phyloP scores from a whole-genome alignment of 192 early-diverging fungal species.

The Coemansia sp. region DNA sequence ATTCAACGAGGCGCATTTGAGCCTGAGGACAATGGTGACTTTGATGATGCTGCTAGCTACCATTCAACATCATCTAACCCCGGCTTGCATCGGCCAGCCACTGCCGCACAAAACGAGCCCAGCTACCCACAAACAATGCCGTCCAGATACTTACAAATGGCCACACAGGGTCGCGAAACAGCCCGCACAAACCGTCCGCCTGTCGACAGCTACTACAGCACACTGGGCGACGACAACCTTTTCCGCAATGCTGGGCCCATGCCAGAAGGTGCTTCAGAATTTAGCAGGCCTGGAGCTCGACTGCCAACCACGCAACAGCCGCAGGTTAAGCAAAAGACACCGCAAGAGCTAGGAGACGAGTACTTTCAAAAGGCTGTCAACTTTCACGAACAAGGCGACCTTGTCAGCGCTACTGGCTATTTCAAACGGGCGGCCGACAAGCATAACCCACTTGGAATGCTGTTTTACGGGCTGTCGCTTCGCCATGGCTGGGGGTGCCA shows the following conservation, averaged over 20 bases:
- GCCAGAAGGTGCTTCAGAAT: not conserved
- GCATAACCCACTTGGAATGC: constrained; percentile 64
- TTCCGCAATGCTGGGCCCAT: constrained; percentile 10
- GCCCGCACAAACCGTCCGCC: constrained; percentile 10
- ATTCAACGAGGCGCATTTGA: constrained; percentile 19
- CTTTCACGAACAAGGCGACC: constrained; percentile 67
- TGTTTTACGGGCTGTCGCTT: constrained; percentile 72
- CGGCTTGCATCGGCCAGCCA: constrained; percentile 16
- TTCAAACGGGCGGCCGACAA: constrained; percentile 67
- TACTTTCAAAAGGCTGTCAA: constrained; percentile 65
- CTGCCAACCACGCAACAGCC: constrained; percentile 13
- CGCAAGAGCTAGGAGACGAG: constrained; percentile 57
- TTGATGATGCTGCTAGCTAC: constrained; percentile 57
- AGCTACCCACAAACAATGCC: constrained; percentile 34
- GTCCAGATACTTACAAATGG: constrained; percentile 35
- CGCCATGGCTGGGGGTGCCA: constrained; percentile 81
- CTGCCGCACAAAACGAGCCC: constrained; percentile 10
- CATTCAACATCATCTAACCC: constrained; percentile 52
- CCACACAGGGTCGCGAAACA: constrained; percentile 22
- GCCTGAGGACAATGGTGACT: constrained; percentile 30
- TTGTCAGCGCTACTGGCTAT: constrained; percentile 70
- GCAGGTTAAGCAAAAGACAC: constrained; percentile 14
- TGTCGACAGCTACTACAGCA: constrained; percentile 43
- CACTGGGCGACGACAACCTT: constrained; percentile 22
- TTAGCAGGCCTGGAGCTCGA: not conserved